Evolutionary conservation across 176 grass and related monocot species (phyloP).

Genomic region (Oryza meridionalis): DNA sequence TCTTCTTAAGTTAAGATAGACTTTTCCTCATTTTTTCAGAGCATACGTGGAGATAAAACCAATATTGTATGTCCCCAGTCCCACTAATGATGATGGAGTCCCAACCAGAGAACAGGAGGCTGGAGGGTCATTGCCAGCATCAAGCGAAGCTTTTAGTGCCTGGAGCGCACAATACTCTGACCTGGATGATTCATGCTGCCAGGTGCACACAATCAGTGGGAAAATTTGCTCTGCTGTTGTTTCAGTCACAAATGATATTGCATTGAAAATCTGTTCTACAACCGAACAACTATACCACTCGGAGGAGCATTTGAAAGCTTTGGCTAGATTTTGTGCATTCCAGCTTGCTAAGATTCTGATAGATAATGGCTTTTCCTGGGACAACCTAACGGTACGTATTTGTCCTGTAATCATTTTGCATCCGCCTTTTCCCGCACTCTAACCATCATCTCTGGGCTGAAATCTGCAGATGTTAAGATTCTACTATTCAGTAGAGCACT

Average conservation of each 20-base stretch:
- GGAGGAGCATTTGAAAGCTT: conserved; percentile 52
- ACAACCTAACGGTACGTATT: conserved; percentile 54
- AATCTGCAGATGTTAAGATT: conserved; percentile 78
- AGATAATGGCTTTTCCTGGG: conserved; percentile 65
- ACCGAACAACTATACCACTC: not conserved
- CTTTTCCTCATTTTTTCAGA: conserved; percentile 49
- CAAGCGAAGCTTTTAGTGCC: conserved; percentile 32
- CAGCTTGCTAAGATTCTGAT: conserved; percentile 57
- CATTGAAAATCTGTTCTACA: conserved; percentile 56
- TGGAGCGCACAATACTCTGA: conserved; percentile 41
- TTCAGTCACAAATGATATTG: conserved; percentile 60
- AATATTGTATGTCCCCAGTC: conserved; percentile 53
- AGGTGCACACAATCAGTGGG: conserved; percentile 44
- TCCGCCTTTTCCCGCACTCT: conserved; percentile 4
- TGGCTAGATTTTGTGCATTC: conserved; percentile 58
- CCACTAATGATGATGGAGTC: conserved; percentile 35
- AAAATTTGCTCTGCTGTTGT: conserved; percentile 70
- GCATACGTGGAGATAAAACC: conserved; percentile 85
- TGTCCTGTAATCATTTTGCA: not conserved
- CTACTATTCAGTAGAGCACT: conserved; percentile 57
- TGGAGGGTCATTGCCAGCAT: conserved; percentile 26
- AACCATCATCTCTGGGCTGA: not conserved
- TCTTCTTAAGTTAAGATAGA: not conserved
- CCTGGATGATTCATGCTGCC: conserved; percentile 58
- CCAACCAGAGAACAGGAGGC: conserved; percentile 29